Conservation (phyloP, 106 monocot species). For the Dendrobium nobile region DNA sequence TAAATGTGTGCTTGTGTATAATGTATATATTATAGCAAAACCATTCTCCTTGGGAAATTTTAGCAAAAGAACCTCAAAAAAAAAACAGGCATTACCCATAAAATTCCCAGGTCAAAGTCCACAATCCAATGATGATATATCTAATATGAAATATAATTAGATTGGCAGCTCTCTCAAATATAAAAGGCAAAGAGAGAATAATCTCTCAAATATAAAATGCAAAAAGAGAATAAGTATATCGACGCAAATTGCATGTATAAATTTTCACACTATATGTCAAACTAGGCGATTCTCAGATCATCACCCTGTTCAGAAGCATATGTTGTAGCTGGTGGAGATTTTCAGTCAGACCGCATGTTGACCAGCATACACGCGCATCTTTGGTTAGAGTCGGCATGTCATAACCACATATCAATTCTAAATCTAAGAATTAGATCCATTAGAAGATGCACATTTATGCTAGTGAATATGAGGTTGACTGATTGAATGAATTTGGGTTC, state of each 20-base stretch:
- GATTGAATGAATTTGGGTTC: too few relatives aligned
- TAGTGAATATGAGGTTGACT: too few relatives aligned
- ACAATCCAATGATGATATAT: not conserved
- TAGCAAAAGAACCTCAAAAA: not conserved
- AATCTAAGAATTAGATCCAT: too few relatives aligned
- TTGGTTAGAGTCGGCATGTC: too few relatives aligned
- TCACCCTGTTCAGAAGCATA: slow-evolving; percentile 80
- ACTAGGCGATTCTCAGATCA: not conserved
- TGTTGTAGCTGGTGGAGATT: slow-evolving; percentile 55
- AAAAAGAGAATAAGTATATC: not conserved
- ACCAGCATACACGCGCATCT: too few relatives aligned
- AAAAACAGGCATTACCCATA: not conserved
- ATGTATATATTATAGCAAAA: not conserved
- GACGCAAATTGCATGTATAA: not conserved
- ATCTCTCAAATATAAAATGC: slow-evolving; percentile 2
- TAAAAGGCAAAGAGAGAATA: not conserved
- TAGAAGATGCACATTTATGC: too few relatives aligned
- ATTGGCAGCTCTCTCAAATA: not conserved
- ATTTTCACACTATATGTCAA: not conserved
- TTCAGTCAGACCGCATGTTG: slow-evolving; percentile 1
- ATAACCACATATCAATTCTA: too few relatives aligned
- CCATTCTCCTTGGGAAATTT: not conserved
- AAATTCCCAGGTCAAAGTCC: not conserved
- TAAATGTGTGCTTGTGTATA: not conserved
- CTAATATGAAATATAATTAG: not conserved